Evolutionary conservation across 768 basidiomycete genomes (phyloP), one percentile per base, ranked within the genome.

Genomic region (Boletus subparvulus): DNA sequence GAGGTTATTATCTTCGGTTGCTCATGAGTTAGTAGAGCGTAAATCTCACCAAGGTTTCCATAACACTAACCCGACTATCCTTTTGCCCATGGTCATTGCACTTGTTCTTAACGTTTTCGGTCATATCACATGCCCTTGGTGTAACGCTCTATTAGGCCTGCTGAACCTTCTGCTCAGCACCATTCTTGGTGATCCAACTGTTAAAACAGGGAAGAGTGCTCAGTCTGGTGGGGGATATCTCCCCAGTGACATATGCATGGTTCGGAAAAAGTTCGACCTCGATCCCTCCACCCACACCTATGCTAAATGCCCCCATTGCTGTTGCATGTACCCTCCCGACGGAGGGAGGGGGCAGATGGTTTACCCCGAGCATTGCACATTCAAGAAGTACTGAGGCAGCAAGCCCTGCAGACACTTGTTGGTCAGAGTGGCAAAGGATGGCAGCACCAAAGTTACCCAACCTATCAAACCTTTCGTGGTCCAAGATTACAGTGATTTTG

Each of bases 221-320:
- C 14, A 45, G 16, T 28, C 7, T 17, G 26, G 16, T 17, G 28
- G 26, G 6, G 11, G 12, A 16, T n/a, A n/a, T n/a, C 14, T 48
- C 10, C 30, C 69, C 6, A 35, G 32, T 12, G 63, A 69, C 33
- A 56, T 65, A 19, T 43, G 55, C 16, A 64, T 62, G 7, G 52
- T 68, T 21, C n/a, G 60, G 26, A 60, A 62, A 24, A 58, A 47
- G 39, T 58, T 64, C 37, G 50, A 61, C 24, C 54, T 68, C 1
- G 61, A 66, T 0, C 65, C 69, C 8, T 45, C 28, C 10, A 62
- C 58, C n/a, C 53, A 40, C 7, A 52, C 56, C 6, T 70, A 58
- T 37, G 59, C 64, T n/a, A n/a, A n/a, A n/a, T 74, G 73, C 43
- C 64, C 65, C 12, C 57, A 54, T 39, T 73, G 72, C 45, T 73